Base-by-base conservation (phyloP, 495 filamentous ascomycete species). In the Ramalina intermedia region DNA sequence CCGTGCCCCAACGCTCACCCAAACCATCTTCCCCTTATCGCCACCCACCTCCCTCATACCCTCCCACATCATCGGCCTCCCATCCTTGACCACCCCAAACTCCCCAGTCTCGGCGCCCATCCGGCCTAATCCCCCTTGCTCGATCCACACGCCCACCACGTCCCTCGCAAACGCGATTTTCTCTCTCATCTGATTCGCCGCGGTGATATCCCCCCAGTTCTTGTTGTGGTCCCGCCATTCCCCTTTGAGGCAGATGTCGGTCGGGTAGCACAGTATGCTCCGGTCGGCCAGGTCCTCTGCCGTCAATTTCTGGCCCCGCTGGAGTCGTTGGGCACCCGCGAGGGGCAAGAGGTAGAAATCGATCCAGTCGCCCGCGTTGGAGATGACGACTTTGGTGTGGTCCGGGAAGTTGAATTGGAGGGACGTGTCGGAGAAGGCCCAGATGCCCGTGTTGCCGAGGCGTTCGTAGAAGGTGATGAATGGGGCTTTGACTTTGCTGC, bases 321-420 rank as follows among this genome's bases (percentile, higher is more conserved):
- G 63, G 26, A 91, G 72, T 35, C 74, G 72, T 20, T 73, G 68
- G 5, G 82, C 80, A 0, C 84, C 84, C 16, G 78, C 74, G 5
- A 78, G 64, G 0, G 85, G 82, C 6, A 94, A 76, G 58, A 87
- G 84, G 67, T 85, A 87, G 61, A 91, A 91, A 63, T 89, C 82
- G 54, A 86, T 78, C 75, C 81, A 85, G 1, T 72, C 81, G 23
- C 79, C 85, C 36, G 81, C 78, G 7, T 77, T 70, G 16, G 41
- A 44, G 42, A 94, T 68, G 4, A 93, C 77, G 23, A 94, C 73
- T 62, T 98, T 98, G 26, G 91, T 96, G 61, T 98, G 91, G 55
- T 98, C 91, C 6, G 90, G 88, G 66, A 96, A 98, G 64, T 98
- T 96, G 66, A 95, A 85, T 76, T 91, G 59, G 57, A 95, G 80